Evolutionary conservation across 352 stramenopile species (phyloP).

Genomic region (Pythium phragmitis): DNA sequence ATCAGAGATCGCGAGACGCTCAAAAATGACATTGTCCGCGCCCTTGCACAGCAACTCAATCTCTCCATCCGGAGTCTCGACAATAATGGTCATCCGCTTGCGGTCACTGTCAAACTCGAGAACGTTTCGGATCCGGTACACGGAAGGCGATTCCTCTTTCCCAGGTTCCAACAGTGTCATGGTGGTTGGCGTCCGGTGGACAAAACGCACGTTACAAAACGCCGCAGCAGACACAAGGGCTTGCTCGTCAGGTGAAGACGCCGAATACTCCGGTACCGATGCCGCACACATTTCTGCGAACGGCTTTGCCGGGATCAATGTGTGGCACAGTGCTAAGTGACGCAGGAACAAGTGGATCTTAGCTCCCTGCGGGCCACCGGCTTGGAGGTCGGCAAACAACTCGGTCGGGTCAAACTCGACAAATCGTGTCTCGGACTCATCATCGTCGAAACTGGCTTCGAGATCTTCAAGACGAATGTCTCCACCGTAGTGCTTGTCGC

Average conservation of each 20-base stretch:
- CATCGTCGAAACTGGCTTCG: slow-evolving; percentile 22
- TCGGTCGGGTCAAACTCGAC: slow-evolving; percentile 74
- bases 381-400: slow-evolving; percentile 56
- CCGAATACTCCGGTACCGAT: slow-evolving; percentile 66
- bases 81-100: slow-evolving; percentile 97
- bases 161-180: slow-evolving; percentile 58
- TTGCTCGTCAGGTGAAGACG: slow-evolving; percentile 81
- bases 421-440: slow-evolving; percentile 28
- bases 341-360: slow-evolving; percentile 61
- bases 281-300: slow-evolving; percentile 78
- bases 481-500: slow-evolving; percentile 91
- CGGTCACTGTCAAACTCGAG: slow-evolving; percentile 97
- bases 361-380: slow-evolving; percentile 35
- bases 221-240: slow-evolving; percentile 71
- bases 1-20: slow-evolving; percentile 39
- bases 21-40: slow-evolving; percentile 80
- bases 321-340: slow-evolving; percentile 83
- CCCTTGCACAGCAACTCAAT: slow-evolving; percentile 79
- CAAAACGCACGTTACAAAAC: slow-evolving; percentile 77
- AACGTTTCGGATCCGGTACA: slow-evolving; percentile 91
- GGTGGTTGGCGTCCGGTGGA: slow-evolving; percentile 62
- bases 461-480: slow-evolving; percentile 54
- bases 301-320: slow-evolving; percentile 69
- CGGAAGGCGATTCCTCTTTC: slow-evolving; percentile 26
- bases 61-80: slow-evolving; percentile 65